These are phyloP conservation scores for Tephrocybe sp. DNA, from an alignment of 768 basidiomycete genomes.

Conservation along the genomic window DNA sequence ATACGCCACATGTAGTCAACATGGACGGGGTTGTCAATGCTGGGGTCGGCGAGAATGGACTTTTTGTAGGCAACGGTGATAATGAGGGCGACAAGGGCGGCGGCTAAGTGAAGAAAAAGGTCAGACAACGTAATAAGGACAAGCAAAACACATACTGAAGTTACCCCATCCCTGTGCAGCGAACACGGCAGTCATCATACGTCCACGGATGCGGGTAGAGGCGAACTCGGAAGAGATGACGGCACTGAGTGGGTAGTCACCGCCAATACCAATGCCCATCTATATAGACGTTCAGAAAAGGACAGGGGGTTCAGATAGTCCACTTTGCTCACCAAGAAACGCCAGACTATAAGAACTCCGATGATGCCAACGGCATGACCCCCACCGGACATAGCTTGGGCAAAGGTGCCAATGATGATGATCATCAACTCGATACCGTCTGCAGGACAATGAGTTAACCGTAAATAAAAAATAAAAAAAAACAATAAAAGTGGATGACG, in stretches of 20 bases:
- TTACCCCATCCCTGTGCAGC: constrained; percentile 89
- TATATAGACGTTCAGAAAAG: constrained; percentile 17
- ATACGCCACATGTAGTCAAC: constrained; percentile 86
- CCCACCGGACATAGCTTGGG: constrained; percentile 71
- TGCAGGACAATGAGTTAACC: constrained; percentile 20
- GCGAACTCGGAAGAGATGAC: constrained; percentile 92
- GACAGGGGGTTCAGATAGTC: not conserved
- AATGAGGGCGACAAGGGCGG: constrained; percentile 66
- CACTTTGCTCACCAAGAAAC: constrained; percentile 64
- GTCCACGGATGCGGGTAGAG: constrained; percentile 70
- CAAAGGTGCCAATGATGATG: constrained; percentile 80
- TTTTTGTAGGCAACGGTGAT: constrained; percentile 69
- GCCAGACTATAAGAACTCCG: constrained; percentile 81
- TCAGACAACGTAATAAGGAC: not conserved
- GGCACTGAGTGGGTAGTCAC: constrained; percentile 84
- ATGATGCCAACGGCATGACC: constrained; percentile 70
- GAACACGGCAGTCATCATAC: constrained; percentile 90
- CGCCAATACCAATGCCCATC: constrained; percentile 86
- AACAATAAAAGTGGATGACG: constrained; percentile 24
- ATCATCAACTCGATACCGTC: constrained; percentile 78
- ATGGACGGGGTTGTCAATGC: constrained; percentile 36
- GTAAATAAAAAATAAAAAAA: not conserved
- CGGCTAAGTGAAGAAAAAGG: constrained; percentile 35
- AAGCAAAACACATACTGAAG: constrained; percentile 46
- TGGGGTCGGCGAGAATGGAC: constrained; percentile 42